A percentile compares a stretch with the other conserved stretches of the same genome.
These are phyloP conservation scores for Hibiscus syriacus DNA, from an alignment of 345 rosid genomes.

Conservation along the genomic window DNA sequence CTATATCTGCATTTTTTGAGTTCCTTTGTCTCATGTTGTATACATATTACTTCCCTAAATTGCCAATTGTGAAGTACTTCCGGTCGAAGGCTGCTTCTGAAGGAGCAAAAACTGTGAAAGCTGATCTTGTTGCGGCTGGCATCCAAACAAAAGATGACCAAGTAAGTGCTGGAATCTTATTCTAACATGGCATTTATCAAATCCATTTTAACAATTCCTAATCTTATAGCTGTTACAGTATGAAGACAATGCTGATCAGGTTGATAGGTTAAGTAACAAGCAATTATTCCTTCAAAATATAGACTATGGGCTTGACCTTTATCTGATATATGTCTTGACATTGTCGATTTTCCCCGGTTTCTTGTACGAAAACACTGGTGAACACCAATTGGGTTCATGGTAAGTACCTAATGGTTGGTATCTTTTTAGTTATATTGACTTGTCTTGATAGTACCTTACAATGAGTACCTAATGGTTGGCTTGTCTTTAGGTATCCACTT, in stretches of 20 bases:
- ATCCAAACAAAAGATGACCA: conserved; percentile 33
- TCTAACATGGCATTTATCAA: background rate
- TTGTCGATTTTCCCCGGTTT: conserved; percentile 83
- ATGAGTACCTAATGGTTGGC: conserved; percentile 13
- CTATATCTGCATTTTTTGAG: conserved; percentile 60
- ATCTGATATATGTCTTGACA: conserved; percentile 58
- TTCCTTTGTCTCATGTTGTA: conserved; percentile 59
- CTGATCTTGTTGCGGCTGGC: conserved; percentile 87
- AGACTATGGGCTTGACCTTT: conserved; percentile 59
- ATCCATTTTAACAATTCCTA: background rate
- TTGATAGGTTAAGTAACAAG: conserved; percentile 45
- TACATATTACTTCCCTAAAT: conserved; percentile 55
- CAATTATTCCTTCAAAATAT: conserved; percentile 46
- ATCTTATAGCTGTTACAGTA: conserved; percentile 25
- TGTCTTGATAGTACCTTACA: conserved; percentile 60
- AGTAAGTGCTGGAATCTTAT: background rate
- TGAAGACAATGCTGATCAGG: conserved; percentile 1
- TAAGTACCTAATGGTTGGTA: conserved; percentile 6
- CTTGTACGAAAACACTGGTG: conserved; percentile 69
- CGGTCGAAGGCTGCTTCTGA: conserved; percentile 77
- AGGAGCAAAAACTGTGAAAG: conserved; percentile 71
- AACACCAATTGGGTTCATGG: conserved; percentile 58
- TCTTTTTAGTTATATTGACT: conserved; percentile 48
- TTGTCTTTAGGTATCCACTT: conserved; percentile 55
- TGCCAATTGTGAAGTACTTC: conserved; percentile 75